A percentile compares a stretch with the other conserved stretches of the same genome.
phyloP scores from a whole-genome alignment of 352 stramenopile genomes.

The Phytophthora sojae region DNA sequence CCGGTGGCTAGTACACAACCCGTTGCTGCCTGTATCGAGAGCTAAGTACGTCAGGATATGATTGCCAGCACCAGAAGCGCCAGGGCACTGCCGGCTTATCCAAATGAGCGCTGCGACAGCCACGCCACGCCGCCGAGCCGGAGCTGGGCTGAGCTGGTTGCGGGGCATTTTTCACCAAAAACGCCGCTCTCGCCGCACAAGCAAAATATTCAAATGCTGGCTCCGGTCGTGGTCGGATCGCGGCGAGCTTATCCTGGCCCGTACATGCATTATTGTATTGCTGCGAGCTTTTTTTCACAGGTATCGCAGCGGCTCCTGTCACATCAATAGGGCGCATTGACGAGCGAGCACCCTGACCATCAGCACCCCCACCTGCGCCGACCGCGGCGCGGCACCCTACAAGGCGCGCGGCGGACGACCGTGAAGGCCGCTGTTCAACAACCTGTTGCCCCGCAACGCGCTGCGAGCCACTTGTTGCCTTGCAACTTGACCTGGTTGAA shows the following conservation, averaged over 20 bases:
- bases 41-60: constrained; percentile 12
- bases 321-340: too few species aligned
- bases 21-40: not conserved
- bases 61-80: constrained; percentile 10
- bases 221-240: constrained; percentile 10
- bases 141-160: too few species aligned
- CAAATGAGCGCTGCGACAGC: constrained; percentile 27
- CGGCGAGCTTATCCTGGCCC: too few species aligned
- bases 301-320: too few species aligned
- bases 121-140: not conserved
- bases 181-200: not conserved
- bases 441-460: not conserved
- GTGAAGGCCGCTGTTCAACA: too few species aligned
- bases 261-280: too few species aligned
- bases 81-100: constrained; percentile 14
- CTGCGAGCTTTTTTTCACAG: too few species aligned
- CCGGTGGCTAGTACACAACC: not conserved
- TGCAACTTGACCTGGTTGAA: not conserved
- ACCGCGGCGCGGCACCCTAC: not conserved
- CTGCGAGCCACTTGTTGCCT: not conserved
- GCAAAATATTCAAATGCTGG: constrained; percentile 23
- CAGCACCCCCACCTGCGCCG: too few species aligned
- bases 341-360: too few species aligned
- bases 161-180: constrained; percentile 17
- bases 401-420: not conserved